These are phyloP conservation scores for Apiospora kogelbergensis DNA, from an alignment of 2,329 filamentous ascomycete genomes.

Conservation along the genomic window DNA sequence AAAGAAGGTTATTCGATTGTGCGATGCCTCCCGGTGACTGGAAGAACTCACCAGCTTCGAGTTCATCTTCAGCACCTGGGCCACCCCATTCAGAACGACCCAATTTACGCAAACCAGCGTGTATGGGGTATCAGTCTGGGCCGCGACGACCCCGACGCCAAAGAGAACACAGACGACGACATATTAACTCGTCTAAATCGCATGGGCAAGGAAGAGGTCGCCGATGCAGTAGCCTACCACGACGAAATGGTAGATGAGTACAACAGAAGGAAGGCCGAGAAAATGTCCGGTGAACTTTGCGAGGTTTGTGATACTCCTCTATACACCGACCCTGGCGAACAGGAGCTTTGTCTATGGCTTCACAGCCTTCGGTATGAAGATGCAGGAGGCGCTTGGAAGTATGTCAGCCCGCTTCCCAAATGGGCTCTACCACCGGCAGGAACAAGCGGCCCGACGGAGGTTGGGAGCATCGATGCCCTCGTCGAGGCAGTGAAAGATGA, in stretches of 20 bases:
- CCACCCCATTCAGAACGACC: conserved; percentile 94
- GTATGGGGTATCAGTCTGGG: conserved; percentile 87
- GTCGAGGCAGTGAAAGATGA: conserved; percentile 53
- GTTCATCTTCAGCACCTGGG: conserved; percentile 94
- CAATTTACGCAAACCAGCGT: conserved; percentile 91
- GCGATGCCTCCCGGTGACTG: conserved; percentile 88
- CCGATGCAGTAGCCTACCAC: conserved; percentile 88
- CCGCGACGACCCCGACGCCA: conserved; percentile 61
- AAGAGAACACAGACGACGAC: conserved; percentile 78
- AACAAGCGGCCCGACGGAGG: conserved; percentile 67
- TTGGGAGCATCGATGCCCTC: conserved; percentile 60
- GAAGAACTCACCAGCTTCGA: conserved; percentile 89
- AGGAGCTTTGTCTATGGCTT: conserved; percentile 91
- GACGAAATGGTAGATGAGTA: conserved; percentile 92
- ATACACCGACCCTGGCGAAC: conserved; percentile 87
- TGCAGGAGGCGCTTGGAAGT: conserved; percentile 79
- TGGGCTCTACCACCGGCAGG: conserved; percentile 86
- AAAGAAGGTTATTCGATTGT: conserved; percentile 89
- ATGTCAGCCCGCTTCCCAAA: conserved; percentile 76
- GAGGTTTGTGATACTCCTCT: conserved; percentile 81
- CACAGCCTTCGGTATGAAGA: conserved; percentile 91
- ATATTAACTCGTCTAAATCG: conserved; percentile 80
- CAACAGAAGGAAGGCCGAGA: conserved; percentile 87
- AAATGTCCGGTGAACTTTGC: conserved; percentile 84
- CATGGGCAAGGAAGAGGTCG: conserved; percentile 94